phyloP scores from a whole-genome alignment of 192 early-diverging fungal genomes.

The Coemansia sp. region DNA sequence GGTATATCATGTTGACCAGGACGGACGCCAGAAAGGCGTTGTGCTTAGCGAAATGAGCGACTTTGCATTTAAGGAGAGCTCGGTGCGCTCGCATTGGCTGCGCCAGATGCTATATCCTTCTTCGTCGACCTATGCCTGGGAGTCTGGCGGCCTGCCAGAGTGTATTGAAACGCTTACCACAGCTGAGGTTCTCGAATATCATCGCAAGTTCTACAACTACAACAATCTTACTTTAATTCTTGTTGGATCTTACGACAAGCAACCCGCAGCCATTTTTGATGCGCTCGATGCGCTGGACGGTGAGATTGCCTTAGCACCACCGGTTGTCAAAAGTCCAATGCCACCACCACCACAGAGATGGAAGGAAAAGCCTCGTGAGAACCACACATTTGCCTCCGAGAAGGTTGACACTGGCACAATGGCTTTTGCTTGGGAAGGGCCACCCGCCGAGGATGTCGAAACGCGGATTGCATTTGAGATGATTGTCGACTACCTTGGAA shows the following conservation, averaged over 20 bases:
- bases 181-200: slow-evolving; percentile 70
- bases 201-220: slow-evolving; percentile 68
- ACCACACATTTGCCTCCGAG: slow-evolving; percentile 64
- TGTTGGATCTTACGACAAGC: slow-evolving; percentile 53
- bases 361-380: slow-evolving; percentile 43
- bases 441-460: slow-evolving; percentile 64
- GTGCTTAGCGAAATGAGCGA: slow-evolving; percentile 79
- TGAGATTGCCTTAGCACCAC: slow-evolving; percentile 35
- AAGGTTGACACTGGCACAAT: slow-evolving; percentile 70
- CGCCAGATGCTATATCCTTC: slow-evolving; percentile 53
- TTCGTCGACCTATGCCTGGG: slow-evolving; percentile 69
- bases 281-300: slow-evolving; percentile 23
- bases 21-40: slow-evolving; percentile 74
- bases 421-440: slow-evolving; percentile 77
- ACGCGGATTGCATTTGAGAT: slow-evolving; percentile 70
- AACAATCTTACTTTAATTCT: slow-evolving; percentile 71
- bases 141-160: slow-evolving; percentile 75
- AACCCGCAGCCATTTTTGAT: slow-evolving; percentile 56
- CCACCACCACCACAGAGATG: slow-evolving; percentile 42
- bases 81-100: slow-evolving; percentile 53
- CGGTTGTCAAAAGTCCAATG: slow-evolving; percentile 37
- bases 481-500: slow-evolving; percentile 68
- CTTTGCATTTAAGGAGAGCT: slow-evolving; percentile 71
- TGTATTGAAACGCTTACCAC: slow-evolving; percentile 72
- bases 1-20: slow-evolving; percentile 72